A percentile compares a stretch with the other conserved stretches of the same genome.
Evolutionary conservation across 1,139 yeast species (phyloP).

Genomic region (Blastobotrys raffinosifermentans): DNA sequence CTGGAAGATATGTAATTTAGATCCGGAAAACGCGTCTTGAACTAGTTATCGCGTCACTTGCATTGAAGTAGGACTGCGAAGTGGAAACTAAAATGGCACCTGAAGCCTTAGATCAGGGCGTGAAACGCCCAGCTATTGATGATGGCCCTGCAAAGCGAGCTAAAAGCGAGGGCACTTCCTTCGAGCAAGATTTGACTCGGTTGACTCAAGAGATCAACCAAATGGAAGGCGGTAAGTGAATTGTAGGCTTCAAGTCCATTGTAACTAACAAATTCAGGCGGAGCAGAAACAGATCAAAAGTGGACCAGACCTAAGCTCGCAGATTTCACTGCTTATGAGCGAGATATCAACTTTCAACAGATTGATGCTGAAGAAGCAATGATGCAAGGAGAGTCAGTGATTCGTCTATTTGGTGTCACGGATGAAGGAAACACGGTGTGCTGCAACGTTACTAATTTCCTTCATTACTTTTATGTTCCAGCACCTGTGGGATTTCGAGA

Average conservation of each 20-base stretch:
- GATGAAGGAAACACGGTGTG: conserved; percentile 78
- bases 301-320: conserved; percentile 60
- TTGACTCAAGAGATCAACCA: conserved; percentile 36
- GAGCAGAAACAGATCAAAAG: conserved; percentile 39
- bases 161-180: conserved; percentile 1
- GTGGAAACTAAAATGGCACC: conserved; percentile 1
- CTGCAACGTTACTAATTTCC: conserved; percentile 83
- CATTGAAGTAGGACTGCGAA: no score
- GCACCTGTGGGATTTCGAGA: conserved; percentile 74
- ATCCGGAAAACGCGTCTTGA: no score
- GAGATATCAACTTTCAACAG: conserved; percentile 74
- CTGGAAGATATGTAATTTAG: no score
- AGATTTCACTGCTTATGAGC: conserved; percentile 42
- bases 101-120: background rate
- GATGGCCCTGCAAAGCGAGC: conserved; percentile 1
- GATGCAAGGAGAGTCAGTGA: conserved; percentile 44
- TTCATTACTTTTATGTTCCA: conserved; percentile 88
- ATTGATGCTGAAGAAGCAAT: conserved; percentile 88
- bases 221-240: conserved; percentile 12
- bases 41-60: no score
- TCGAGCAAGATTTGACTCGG: conserved; percentile 24
- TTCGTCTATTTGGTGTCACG: conserved; percentile 90
- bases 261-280: conserved; percentile 6
- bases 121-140: background rate
- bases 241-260: background rate